Evolutionary conservation across 2,329 filamentous ascomycete species (phyloP), one percentile per base, ranked within the genome.

Genomic region (Alternaria atra): DNA sequence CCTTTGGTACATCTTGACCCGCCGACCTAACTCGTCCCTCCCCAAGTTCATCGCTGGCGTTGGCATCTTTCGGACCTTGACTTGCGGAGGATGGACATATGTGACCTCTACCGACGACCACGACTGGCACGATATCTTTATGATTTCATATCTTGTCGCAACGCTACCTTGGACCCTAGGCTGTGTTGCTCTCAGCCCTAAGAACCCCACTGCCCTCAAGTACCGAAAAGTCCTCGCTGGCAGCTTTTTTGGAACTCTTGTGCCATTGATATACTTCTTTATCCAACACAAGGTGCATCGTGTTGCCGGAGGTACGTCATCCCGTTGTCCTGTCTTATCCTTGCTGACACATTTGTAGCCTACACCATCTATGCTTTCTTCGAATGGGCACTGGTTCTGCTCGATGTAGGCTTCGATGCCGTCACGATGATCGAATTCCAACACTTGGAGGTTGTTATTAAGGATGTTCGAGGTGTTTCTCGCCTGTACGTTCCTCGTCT

Each of bases 401-500:
- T 97, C 78, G 95, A 99, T 79, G 93, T 99, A 59, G 94, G 87
- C 30, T 99, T 99, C 81, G 95, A 99, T 82, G 93, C 95, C 53
- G 91, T 98, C 61, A 98, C 95, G 10, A 90, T 92, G 58, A 83
- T 97, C 73, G 95, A 99, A 83, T 99, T 98, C 82, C 86, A 89
- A 65, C 88, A 90, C 55, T 91, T 98, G 76, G 94, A 98, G 79
- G 83, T 99, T 73, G 86, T 93, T 70, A 85, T 99, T 67, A 92
- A 88, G 83, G 94, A 98, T 83, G 86, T 94, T 69, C 94, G 93
- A 83, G 94, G 93, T 67, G 82, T 90, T 76, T 95, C 91, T 85
- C 94, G 94, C 92, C 94, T 94, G 95, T 99, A 99, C 87, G 95
- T 99, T 83, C 88, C 90, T 83, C 91, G 91, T 91, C 93, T 97